These are phyloP conservation scores for Novymonas esmeraldas DNA, from an alignment of 208 protist genomes.

Conservation along the genomic window DNA sequence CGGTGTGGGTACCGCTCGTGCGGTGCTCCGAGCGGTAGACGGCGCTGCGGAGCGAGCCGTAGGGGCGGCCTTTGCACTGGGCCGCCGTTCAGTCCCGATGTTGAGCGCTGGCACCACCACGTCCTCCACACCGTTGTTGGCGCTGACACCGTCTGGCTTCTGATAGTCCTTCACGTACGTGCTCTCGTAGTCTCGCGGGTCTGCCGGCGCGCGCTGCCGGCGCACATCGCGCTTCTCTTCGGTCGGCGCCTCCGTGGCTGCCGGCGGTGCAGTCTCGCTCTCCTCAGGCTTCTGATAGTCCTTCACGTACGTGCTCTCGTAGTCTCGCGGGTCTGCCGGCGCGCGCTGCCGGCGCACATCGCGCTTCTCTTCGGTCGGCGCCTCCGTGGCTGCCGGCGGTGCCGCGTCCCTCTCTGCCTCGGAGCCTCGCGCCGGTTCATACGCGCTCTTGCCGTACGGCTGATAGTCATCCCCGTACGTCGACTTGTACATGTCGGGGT, in stretches of 20 bases:
- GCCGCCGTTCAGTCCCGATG: not conserved
- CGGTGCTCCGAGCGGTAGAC: slow-evolving; percentile 1
- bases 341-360: slow-evolving; percentile 9
- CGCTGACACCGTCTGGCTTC: not conserved
- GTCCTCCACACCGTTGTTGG: no score
- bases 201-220: not conserved
- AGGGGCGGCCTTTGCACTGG: not conserved
- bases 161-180: slow-evolving; percentile 1
- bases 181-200: slow-evolving; percentile 28
- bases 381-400: not conserved
- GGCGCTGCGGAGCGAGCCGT: not conserved
- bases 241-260: not conserved
- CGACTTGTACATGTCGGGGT: slow-evolving; percentile 53
- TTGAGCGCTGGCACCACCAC: not conserved
- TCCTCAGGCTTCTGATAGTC: slow-evolving; percentile 24
- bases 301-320: slow-evolving; percentile 26
- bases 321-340: slow-evolving; percentile 24
- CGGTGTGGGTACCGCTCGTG: not conserved
- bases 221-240: not conserved
- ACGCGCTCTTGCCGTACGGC: slow-evolving; percentile 37
- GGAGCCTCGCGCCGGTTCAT: slow-evolving; percentile 22
- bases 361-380: not conserved
- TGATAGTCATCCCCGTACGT: slow-evolving; percentile 45
- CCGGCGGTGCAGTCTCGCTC: not conserved
- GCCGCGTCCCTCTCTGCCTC: not conserved